Evolutionary conservation across 257 asterid genomes (phyloP).

Genomic region (Gentiana straminea): DNA sequence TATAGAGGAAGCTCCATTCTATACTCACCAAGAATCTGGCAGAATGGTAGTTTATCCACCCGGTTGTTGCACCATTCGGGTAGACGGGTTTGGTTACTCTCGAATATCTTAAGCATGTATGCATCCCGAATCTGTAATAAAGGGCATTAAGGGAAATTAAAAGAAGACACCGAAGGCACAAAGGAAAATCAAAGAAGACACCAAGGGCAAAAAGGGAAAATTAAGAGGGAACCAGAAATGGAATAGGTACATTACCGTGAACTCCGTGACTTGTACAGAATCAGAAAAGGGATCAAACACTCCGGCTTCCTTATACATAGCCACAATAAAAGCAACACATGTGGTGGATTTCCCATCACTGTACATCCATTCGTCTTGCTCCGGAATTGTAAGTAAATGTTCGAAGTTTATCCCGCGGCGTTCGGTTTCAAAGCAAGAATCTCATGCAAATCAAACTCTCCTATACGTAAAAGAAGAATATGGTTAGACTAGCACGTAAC

Average conservation of each 20-base stretch:
- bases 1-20: slow-evolving; percentile 80
- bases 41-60: slow-evolving; percentile 53
- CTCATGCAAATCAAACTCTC: slow-evolving; percentile 71
- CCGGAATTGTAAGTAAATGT: slow-evolving; percentile 85
- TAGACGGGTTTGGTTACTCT: slow-evolving; percentile 56
- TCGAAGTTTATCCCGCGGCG: slow-evolving; percentile 82
- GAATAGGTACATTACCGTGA: slow-evolving; percentile 49
- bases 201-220: background rate
- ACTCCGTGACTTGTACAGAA: slow-evolving; percentile 93
- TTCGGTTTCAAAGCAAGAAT: slow-evolving; percentile 88
- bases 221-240: slow-evolving; percentile 1
- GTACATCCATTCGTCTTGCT: slow-evolving; percentile 96
- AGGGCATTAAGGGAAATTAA: no score
- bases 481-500: no score
- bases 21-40: slow-evolving; percentile 90
- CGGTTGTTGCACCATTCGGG: slow-evolving; percentile 83
- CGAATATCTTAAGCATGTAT: slow-evolving; percentile 81
- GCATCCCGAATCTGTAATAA: slow-evolving; percentile 76
- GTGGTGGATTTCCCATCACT: slow-evolving; percentile 98
- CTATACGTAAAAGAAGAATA: slow-evolving; percentile 22
- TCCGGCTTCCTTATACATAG: slow-evolving; percentile 96
- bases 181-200: background rate
- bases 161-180: background rate
- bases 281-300: slow-evolving; percentile 67
- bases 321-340: slow-evolving; percentile 88